Percentiles rank a stretch among this genome's conserved stretches.
These are phyloP conservation scores for Schizothecium vesticola DNA, from an alignment of 495 filamentous ascomycete species.

Conservation along the genomic window DNA sequence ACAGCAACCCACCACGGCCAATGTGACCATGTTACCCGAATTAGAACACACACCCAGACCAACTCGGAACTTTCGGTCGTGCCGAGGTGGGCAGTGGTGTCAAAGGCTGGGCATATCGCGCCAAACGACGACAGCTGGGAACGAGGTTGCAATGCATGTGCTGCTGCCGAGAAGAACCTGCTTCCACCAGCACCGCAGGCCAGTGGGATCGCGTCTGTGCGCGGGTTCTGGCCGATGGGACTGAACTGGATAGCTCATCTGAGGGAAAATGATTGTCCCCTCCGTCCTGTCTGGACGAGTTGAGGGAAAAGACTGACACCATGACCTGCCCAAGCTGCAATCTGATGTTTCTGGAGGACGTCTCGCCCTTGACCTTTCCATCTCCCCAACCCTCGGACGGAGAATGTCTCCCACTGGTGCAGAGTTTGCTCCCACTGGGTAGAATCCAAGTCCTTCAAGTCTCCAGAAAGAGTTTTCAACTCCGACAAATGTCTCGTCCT, in stretches of 20 bases:
- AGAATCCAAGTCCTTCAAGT: too few relatives aligned
- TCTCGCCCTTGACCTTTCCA: neutral
- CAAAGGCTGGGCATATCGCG: neutral
- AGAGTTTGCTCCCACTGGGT: too few relatives aligned
- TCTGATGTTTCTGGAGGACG: neutral
- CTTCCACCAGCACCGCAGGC: neutral
- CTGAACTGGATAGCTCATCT: neutral
- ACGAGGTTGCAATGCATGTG: neutral
- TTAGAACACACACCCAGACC: neutral
- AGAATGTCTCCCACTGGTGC: too few relatives aligned
- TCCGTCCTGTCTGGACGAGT: too few relatives aligned
- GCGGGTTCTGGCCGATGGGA: neutral
- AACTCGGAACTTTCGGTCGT: neutral
- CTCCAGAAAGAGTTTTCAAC: too few relatives aligned
- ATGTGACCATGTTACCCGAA: neutral
- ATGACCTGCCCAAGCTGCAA: too few relatives aligned
- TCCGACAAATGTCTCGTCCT: too few relatives aligned
- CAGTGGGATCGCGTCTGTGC: neutral
- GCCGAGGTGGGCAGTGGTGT: neutral
- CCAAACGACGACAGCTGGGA: neutral
- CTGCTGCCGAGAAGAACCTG: neutral
- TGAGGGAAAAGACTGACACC: neutral
- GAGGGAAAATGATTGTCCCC: neutral
- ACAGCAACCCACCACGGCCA: neutral
- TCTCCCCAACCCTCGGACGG: too few relatives aligned